Evolutionary conservation across 176 grass and related monocot genomes (phyloP), one percentile per base, ranked within the genome.

Genomic region (Oryza glumipatula): DNA sequence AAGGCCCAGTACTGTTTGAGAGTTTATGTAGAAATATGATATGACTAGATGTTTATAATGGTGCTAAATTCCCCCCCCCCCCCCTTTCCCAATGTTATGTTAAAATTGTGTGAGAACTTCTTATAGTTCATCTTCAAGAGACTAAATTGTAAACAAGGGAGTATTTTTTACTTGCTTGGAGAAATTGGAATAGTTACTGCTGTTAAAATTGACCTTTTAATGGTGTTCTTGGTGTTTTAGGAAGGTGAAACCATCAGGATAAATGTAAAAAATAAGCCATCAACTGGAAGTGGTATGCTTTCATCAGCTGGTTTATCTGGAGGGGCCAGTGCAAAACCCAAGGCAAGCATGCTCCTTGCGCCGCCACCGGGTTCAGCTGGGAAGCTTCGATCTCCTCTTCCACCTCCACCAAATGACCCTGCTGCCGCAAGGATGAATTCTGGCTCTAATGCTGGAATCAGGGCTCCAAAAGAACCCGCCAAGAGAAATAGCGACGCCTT

Each of bases 161-260:
- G 35, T 65, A 15, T 38, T 86, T 80, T 72, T 26, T 67, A 21
- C 67, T 81, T 58, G 1, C 4, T 80, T 63, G 58, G n/a, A 63
- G 58, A 63, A 10, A 2, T 63, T 23, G 2, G 17, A 63, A 63
- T 22, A 23, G 58, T 51, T 19, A 74, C 19, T 85, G 45, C 47
- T 82, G 15, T 78, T 85, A 11, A 75, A 17, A 68, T 48, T 78
- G 77, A 81, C 11, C 43, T 72, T 90, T 87, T 65, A 17, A 73
- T 60, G 30, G n/a, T 30, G 0, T 28, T 72, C 61, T 19, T 63
- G 65, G 30, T 72, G 52, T 90, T 89, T 77, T 69, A 99, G 97
- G 97, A 99, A 89, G 97, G 97, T 70, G 97, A 99, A 92, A 99
- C 97, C 46, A 99, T 99, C 68, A 89, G 88, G 81, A 99, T 99